A percentile compares a stretch with the other conserved stretches of the same genome.
These are phyloP conservation scores for Penicillium psychrosexuale DNA, from an alignment of 2,329 filamentous ascomycete genomes.

Conservation along the genomic window DNA sequence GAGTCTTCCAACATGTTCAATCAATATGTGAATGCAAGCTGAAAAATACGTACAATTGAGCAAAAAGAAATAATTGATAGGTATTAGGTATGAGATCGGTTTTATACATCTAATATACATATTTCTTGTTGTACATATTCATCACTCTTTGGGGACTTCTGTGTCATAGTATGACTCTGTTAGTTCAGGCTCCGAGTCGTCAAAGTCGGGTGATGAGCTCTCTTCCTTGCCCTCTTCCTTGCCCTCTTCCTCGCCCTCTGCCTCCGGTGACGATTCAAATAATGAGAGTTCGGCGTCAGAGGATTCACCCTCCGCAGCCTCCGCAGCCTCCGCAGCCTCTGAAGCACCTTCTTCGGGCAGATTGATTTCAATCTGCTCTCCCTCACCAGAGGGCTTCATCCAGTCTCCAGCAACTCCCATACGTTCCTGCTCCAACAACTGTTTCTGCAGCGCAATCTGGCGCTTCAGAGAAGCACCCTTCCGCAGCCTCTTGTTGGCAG, in stretches of 20 bases:
- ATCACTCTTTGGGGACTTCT: conserved; percentile 2
- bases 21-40: not conserved
- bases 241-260: not conserved
- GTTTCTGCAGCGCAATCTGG: conserved; percentile 39
- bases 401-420: conserved; percentile 25
- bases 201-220: not conserved
- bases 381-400: conserved; percentile 10
- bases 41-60: too few species aligned
- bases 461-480: conserved; percentile 39
- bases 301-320: not conserved
- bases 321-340: not conserved
- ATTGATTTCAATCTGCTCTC: conserved; percentile 10
- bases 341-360: conserved; percentile 18
- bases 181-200: not conserved
- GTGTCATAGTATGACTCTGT: conserved; percentile 1
- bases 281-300: not conserved
- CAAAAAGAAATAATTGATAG: not conserved
- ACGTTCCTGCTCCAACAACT: conserved; percentile 28
- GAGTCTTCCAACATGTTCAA: not conserved
- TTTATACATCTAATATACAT: conserved; percentile 26
- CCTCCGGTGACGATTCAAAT: not conserved
- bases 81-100: conserved; percentile 3
- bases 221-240: not conserved
- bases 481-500: conserved; percentile 42
- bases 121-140: conserved; percentile 7